These are phyloP conservation scores for Pezicula carpinea DNA, from an alignment of 2,329 filamentous ascomycete species.

Conservation along the genomic window DNA sequence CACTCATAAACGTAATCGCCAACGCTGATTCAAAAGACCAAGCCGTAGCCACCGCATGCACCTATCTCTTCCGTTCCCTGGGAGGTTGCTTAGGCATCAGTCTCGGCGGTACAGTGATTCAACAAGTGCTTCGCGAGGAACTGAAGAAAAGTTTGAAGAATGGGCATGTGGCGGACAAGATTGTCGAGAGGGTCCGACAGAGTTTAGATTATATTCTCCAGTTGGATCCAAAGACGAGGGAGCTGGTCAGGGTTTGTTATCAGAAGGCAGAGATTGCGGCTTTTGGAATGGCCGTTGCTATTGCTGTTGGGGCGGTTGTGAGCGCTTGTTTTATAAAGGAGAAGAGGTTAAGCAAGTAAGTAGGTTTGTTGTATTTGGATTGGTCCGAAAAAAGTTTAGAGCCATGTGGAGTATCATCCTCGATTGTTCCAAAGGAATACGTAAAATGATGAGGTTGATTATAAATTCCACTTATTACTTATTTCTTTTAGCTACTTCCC, in stretches of 20 bases:
- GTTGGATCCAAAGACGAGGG: slow-evolving; percentile 55
- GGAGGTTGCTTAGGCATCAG: slow-evolving; percentile 67
- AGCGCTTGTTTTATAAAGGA: slow-evolving; percentile 50
- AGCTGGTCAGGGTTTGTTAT: slow-evolving; percentile 63
- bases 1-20: slow-evolving; percentile 66
- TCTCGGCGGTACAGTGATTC: slow-evolving; percentile 62
- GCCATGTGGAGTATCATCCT: no score
- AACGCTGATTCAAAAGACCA: slow-evolving; percentile 64
- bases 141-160: slow-evolving; percentile 49
- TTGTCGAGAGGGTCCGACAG: slow-evolving; percentile 65
- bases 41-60: slow-evolving; percentile 72
- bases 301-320: slow-evolving; percentile 35
- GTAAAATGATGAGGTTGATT: no score
- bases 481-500: no score
- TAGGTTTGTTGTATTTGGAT: neutral
- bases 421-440: no score
- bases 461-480: no score
- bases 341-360: slow-evolving; percentile 39
- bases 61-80: slow-evolving; percentile 74
- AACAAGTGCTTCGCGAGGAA: slow-evolving; percentile 57
- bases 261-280: slow-evolving; percentile 40
- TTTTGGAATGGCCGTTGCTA: slow-evolving; percentile 34
- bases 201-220: slow-evolving; percentile 64
- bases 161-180: slow-evolving; percentile 55
- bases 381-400: no score